Evolutionary conservation across 163 green algal genomes (phyloP).

Genomic region (Chlamydomonas reinhardtii): DNA sequence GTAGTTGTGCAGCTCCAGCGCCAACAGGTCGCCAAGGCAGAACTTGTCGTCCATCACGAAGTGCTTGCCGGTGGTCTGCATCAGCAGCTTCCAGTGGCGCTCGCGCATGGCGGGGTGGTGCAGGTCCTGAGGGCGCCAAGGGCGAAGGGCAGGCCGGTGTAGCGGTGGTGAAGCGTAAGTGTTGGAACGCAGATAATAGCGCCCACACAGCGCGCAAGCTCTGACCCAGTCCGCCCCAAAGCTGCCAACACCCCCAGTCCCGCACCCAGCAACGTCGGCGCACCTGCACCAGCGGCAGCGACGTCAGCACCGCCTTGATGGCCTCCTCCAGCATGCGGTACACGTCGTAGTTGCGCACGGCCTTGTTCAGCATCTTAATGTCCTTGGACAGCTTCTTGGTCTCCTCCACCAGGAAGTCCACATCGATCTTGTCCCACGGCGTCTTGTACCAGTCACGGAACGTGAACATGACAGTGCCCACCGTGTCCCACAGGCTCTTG

Average conservation of each 20-base stretch:
- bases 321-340: conserved; percentile 88
- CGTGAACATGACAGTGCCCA: conserved; percentile 84
- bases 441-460: conserved; percentile 91
- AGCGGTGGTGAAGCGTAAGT: too few relatives aligned
- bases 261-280: too few relatives aligned
- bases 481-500: conserved; percentile 73
- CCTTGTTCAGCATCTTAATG: conserved; percentile 92
- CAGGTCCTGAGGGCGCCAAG: conserved; percentile 72
- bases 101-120: conserved; percentile 93
- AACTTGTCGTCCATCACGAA: conserved; percentile 91
- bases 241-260: too few relatives aligned
- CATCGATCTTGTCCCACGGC: conserved; percentile 92
- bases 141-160: too few relatives aligned
- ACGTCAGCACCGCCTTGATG: conserved; percentile 89
- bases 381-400: conserved; percentile 93
- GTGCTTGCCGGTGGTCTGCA: conserved; percentile 87
- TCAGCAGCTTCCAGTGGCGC: conserved; percentile 95
- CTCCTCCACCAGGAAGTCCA: conserved; percentile 91
- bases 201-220: too few relatives aligned
- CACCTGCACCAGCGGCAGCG: conserved; percentile 88
- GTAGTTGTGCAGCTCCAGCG: conserved; percentile 90
- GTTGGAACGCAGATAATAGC: too few relatives aligned
- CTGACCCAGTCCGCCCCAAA: too few relatives aligned
- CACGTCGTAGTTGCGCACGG: conserved; percentile 84
- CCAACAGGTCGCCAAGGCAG: conserved; percentile 89